Percentiles rank a stretch among this genome's conserved stretches.
Evolutionary conservation across 495 filamentous ascomycete species (phyloP).

Genomic region (Penicillium chermesinum): DNA sequence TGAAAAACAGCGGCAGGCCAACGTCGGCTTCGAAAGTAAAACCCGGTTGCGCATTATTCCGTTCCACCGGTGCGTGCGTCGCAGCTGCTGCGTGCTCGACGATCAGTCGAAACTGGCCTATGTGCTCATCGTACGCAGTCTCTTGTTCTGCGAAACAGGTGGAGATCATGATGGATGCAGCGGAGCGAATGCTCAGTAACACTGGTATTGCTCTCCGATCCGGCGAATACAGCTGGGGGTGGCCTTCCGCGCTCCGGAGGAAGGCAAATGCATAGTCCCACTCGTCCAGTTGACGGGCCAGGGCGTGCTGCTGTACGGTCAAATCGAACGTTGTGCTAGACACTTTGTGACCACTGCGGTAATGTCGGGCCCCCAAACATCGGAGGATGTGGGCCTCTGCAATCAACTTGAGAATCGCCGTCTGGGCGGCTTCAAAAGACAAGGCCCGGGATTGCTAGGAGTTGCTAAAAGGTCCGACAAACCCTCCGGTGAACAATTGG

Average conservation of each 20-base stretch:
- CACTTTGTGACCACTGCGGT: background rate
- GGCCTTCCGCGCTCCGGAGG: background rate
- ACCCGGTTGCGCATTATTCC: conserved; percentile 19
- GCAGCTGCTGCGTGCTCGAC: conserved; percentile 20
- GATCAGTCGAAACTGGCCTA: conserved; percentile 19
- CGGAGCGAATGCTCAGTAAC: conserved; percentile 7
- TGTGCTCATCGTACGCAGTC: conserved; percentile 15
- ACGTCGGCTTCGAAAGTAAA: conserved; percentile 30
- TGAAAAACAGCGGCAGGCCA: conserved; percentile 22
- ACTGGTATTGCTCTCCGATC: conserved; percentile 2
- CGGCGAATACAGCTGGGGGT: background rate
- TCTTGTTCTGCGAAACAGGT: conserved; percentile 6
- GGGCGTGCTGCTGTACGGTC: background rate
- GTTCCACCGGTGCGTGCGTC: conserved; percentile 7
- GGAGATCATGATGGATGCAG: conserved; percentile 12
- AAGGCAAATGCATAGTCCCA: conserved; percentile 6
- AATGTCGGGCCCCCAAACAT: conserved; percentile 3
- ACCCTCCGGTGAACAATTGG: conserved; percentile 11
- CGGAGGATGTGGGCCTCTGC: conserved; percentile 19
- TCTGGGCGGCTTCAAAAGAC: conserved; percentile 14
- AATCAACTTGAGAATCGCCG: conserved; percentile 7
- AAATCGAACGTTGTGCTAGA: conserved; percentile 1
- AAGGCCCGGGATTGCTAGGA: background rate
- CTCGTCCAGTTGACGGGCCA: conserved; percentile 2
- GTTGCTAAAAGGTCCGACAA: conserved; percentile 3